These are phyloP conservation scores for Rhizoclosmatium globosum DNA, from an alignment of 192 early-diverging fungal species.

Conservation along the genomic window DNA sequence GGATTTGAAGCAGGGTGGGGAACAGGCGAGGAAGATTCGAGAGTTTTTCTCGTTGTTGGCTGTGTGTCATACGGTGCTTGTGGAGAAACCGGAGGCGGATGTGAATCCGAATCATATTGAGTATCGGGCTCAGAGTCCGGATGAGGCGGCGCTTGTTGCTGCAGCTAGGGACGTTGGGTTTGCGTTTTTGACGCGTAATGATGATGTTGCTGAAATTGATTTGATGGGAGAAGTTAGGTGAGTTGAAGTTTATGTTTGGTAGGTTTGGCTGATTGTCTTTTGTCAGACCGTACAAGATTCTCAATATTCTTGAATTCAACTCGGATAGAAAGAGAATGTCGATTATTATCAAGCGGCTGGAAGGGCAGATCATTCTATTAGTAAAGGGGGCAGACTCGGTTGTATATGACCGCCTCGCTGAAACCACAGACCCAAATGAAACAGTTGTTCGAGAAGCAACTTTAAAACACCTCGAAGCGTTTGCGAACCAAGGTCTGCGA, in stretches of 20 bases:
- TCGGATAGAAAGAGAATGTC: constrained; percentile 97
- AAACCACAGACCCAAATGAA: constrained; percentile 31
- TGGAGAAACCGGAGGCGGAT: constrained; percentile 63
- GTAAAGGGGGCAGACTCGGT: constrained; percentile 98
- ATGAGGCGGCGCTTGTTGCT: constrained; percentile 93
- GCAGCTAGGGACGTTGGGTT: constrained; percentile 92
- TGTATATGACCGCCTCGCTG: constrained; percentile 81
- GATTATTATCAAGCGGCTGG: constrained; percentile 81
- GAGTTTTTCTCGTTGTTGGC: constrained; percentile 92
- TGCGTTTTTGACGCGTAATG: constrained; percentile 76
- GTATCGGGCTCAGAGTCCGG: constrained; percentile 96
- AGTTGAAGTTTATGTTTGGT: background rate
- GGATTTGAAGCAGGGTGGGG: constrained; percentile 68
- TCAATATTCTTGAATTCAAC: constrained; percentile 94
- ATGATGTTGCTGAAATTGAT: constrained; percentile 74
- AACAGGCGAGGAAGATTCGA: constrained; percentile 67
- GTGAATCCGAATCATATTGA: constrained; percentile 59
- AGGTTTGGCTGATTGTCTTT: background rate
- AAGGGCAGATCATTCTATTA: constrained; percentile 80
- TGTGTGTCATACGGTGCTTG: constrained; percentile 94
- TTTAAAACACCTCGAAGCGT: constrained; percentile 49
- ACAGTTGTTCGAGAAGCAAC: constrained; percentile 55
- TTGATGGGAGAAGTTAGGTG: constrained; percentile 75
- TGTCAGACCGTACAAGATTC: constrained; percentile 70
- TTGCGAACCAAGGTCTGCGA: constrained; percentile 77